Evolutionary conservation across 2,329 filamentous ascomycete genomes (phyloP).

Genomic region (Ophiostoma australiae): DNA sequence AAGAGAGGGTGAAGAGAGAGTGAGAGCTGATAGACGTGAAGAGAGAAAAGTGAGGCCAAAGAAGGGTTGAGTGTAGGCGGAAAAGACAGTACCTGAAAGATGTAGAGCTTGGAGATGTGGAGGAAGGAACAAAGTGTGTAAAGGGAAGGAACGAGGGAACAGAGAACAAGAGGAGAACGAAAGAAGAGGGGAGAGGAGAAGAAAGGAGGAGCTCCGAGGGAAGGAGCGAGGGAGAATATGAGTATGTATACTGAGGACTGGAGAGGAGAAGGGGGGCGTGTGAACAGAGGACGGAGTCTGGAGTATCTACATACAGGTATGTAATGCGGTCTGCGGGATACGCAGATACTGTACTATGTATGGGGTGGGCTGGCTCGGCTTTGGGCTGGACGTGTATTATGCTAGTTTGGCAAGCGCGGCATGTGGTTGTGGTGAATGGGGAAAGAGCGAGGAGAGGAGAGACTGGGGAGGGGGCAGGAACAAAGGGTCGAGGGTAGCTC

Average conservation of each 20-base stretch:
- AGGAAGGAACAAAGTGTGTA: slow-evolving; percentile 9
- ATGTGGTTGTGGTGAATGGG: slow-evolving; percentile 13
- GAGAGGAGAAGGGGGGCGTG: slow-evolving; percentile 1
- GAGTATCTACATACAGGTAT: background rate
- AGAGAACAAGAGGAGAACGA: background rate
- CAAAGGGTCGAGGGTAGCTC: background rate
- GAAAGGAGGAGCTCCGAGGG: slow-evolving; percentile 8
- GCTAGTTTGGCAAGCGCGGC: background rate
- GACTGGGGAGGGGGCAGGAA: background rate
- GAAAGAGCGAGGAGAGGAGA: slow-evolving; percentile 1
- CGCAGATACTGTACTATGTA: background rate
- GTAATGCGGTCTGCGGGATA: slow-evolving; percentile 6
- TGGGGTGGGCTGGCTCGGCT: background rate
- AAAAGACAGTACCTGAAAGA: slow-evolving; percentile 22
- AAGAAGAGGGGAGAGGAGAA: background rate
- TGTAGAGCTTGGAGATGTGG: slow-evolving; percentile 11
- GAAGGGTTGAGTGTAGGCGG: background rate
- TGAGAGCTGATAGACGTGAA: background rate
- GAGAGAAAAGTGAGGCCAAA: slow-evolving; percentile 3
- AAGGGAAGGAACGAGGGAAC: background rate
- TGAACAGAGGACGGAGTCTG: background rate
- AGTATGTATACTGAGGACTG: slow-evolving; percentile 7
- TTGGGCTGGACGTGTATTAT: background rate
- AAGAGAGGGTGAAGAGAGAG: background rate
- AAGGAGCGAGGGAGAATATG: slow-evolving; percentile 14